Percentiles rank a stretch among this genome's conserved stretches.
These are phyloP conservation scores for Carex littledalei DNA, from an alignment of 176 grass and related monocot genomes.

Conservation along the genomic window DNA sequence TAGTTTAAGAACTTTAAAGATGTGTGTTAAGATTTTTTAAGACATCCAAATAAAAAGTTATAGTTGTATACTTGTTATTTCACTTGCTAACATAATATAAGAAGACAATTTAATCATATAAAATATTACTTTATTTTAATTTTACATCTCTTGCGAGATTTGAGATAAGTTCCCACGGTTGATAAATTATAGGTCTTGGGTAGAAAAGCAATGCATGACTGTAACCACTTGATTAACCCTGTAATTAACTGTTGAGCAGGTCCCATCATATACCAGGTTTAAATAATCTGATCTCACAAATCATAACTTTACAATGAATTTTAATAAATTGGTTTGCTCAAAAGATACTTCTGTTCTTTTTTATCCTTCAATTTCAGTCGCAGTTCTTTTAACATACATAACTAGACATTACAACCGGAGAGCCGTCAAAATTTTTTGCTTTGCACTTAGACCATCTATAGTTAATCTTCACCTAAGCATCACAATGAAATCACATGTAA, in stretches of 20 bases:
- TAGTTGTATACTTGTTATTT: too few relatives aligned
- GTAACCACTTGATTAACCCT: background rate
- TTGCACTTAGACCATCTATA: background rate
- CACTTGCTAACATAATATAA: too few relatives aligned
- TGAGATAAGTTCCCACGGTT: background rate
- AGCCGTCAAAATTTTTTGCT: background rate
- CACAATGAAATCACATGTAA: background rate
- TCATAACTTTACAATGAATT: background rate
- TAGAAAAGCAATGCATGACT: too few relatives aligned
- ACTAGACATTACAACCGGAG: background rate
- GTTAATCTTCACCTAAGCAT: background rate
- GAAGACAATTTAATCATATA: too few relatives aligned
- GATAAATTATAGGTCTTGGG: too few relatives aligned
- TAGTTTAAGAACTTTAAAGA: background rate
- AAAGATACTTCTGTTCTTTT: background rate
- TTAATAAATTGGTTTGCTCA: background rate
- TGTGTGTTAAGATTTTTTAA: too few relatives aligned
- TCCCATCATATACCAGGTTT: background rate
- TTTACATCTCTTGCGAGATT: too few relatives aligned
- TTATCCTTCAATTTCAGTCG: background rate
- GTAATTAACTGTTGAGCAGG: background rate
- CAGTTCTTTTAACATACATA: background rate
- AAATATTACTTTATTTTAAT: too few relatives aligned
- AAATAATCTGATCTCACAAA: background rate
- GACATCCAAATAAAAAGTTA: too few relatives aligned